phyloP scores from a whole-genome alignment of 148 eudicot genomes.

The Arbutus unedo region DNA sequence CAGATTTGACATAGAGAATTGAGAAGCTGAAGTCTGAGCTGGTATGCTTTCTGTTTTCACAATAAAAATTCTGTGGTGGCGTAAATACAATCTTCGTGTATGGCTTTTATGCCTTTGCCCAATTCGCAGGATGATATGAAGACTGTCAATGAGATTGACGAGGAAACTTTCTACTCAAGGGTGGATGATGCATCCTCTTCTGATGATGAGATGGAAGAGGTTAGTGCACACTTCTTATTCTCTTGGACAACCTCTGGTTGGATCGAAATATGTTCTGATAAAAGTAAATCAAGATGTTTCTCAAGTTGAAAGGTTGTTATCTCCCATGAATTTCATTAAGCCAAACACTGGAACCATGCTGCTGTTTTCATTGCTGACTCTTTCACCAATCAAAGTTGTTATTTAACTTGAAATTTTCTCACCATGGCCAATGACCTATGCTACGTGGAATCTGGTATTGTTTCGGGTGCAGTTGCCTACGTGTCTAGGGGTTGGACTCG shows the following conservation, averaged over 20 bases:
- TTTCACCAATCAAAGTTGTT: neutral
- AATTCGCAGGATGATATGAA: slow-evolving; percentile 48
- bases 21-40: slow-evolving; percentile 65
- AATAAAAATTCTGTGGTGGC: neutral
- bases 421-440: neutral
- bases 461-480: neutral
- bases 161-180: slow-evolving; percentile 45
- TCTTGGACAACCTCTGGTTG: neutral
- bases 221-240: slow-evolving; percentile 24
- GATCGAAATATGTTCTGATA: neutral
- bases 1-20: slow-evolving; percentile 48
- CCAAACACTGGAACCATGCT: neutral
- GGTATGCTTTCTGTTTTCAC: slow-evolving; percentile 32
- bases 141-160: slow-evolving; percentile 42
- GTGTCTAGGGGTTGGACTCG: neutral
- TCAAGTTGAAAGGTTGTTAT: neutral
- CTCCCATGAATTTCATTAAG: neutral
- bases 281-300: neutral
- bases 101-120: neutral
- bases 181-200: slow-evolving; percentile 39
- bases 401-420: neutral
- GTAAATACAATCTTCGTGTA: slow-evolving; percentile 4
- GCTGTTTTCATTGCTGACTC: neutral
- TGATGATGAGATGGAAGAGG: slow-evolving; percentile 46
- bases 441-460: neutral